phyloP scores from a whole-genome alignment of 2,329 filamentous ascomycete genomes.

The Fusarium burgessii region DNA sequence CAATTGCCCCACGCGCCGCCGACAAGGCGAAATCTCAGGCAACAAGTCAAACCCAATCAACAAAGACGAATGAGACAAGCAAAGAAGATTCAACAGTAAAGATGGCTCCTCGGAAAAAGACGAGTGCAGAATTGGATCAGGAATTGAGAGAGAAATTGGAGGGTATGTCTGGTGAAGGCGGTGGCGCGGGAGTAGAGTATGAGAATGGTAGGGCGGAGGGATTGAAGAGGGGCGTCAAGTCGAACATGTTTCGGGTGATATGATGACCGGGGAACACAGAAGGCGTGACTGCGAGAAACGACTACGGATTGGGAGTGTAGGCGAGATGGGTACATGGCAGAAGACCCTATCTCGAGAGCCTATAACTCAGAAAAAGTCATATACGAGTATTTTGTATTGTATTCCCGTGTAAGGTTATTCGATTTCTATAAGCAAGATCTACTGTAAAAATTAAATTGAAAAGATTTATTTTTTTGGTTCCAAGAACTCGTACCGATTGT shows the following conservation, averaged over 20 bases:
- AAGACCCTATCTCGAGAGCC: too few species aligned
- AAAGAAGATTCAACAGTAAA: not conserved
- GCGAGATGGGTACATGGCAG: not conserved
- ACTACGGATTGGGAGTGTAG: not conserved
- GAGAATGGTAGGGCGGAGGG: constrained; percentile 78
- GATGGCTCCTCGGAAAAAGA: constrained; percentile 56
- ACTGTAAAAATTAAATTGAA: too few species aligned
- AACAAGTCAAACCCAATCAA: not conserved
- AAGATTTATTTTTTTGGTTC: too few species aligned
- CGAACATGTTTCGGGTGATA: constrained; percentile 83
- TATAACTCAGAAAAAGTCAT: too few species aligned
- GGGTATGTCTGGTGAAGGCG: constrained; percentile 75
- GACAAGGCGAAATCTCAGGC: fast-evolving
- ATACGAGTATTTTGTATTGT: too few species aligned
- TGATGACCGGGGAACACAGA: not conserved
- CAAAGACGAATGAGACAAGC: not conserved
- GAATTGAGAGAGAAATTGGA: constrained; percentile 75
- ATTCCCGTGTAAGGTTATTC: too few species aligned
- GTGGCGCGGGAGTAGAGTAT: constrained; percentile 77
- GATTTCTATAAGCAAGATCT: too few species aligned
- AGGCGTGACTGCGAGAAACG: too few species aligned
- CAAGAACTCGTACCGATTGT: too few species aligned
- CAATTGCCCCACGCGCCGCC: fast-evolving
- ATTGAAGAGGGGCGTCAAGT: constrained; percentile 79
- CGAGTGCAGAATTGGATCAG: constrained; percentile 72